These are phyloP conservation scores for Mitragyna speciosa DNA, from an alignment of 257 asterid species.

Conservation along the genomic window DNA sequence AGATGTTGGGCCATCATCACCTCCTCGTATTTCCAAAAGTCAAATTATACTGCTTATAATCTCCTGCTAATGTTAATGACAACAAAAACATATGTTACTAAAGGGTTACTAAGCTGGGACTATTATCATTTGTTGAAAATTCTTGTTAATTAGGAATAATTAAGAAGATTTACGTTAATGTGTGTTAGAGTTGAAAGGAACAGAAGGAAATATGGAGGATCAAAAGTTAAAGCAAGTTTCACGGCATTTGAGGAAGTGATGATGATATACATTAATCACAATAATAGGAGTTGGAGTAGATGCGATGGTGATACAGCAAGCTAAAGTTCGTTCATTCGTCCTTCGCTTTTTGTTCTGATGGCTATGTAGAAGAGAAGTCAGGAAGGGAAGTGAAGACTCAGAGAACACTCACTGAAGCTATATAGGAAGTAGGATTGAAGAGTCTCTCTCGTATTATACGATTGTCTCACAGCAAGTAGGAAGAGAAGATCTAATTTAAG, in stretches of 20 bases:
- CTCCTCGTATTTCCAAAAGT: conserved; percentile 20
- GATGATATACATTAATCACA: background rate
- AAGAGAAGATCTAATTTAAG: background rate
- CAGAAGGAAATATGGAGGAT: conserved; percentile 38
- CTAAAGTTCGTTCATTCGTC: background rate
- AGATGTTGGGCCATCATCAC: conserved; percentile 9
- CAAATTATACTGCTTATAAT: background rate
- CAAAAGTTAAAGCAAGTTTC: background rate
- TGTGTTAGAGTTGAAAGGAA: conserved; percentile 18
- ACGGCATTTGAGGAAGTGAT: background rate
- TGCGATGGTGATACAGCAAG: conserved; percentile 16
- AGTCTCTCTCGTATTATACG: background rate
- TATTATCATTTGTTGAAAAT: too few species aligned
- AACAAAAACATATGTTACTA: background rate
- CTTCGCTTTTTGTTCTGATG: background rate
- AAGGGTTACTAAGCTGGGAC: background rate
- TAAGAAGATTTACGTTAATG: background rate
- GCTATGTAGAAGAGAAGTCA: background rate
- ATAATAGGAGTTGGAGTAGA: background rate
- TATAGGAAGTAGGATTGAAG: background rate
- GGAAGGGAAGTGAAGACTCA: background rate
- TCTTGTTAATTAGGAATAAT: background rate
- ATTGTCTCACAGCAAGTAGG: background rate
- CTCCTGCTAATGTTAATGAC: background rate
- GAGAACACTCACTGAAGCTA: background rate